Base-by-base conservation (phyloP, 2,329 filamentous ascomycete species). In the Ascosphaera aggregata region DNA sequence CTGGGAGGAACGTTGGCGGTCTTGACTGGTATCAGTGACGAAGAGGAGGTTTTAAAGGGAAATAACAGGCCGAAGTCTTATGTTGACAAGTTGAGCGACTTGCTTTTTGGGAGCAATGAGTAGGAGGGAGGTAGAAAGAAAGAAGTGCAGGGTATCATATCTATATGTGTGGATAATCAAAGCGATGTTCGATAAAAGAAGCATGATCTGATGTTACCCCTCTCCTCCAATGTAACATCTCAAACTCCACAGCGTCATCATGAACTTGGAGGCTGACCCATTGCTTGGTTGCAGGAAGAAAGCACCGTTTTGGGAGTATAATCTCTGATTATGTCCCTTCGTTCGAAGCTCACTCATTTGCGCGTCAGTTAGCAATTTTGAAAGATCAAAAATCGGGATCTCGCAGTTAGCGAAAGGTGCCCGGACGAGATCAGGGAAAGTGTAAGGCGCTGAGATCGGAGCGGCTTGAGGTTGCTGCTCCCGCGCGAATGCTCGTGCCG, bases 1-100 rank as follows among this genome's bases (percentile, higher is more conserved):
- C 66, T 98, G 19, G 89, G 89, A 15, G 89, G 89, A 0, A 95
- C 89, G 0, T 59, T 98, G 47, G 81, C 78, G 31, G 89, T 98
- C 3, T 62, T 93, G 55, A 94, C 85, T 0, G 89, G 89, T 13
- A 86, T 98, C 13, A 76, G 70, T 50, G 59, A 54, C n/a, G 78
- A 78, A 58, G 82, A 86, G 58, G 77, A 78, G 40, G 79, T 94
- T 42, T 81, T 85, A 63, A 66, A 84, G 48, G 74, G 71, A 16
- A 65, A 68, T 34, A 73, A 79, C 1, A 71, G 81, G 39, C 89
- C 89, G 2, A 68, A 69, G 31, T 89, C 74, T 45, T 95, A 92
- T 56, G 74, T 89, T 34, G 79, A 95, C 56, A 74, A 71, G 53
- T 60, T 98, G 48, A 77, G 79, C 42, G 86, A 95, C 60, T 60